Base-by-base conservation (phyloP, 2,329 filamentous ascomycete genomes). In the Xenoacremonium recifei region DNA sequence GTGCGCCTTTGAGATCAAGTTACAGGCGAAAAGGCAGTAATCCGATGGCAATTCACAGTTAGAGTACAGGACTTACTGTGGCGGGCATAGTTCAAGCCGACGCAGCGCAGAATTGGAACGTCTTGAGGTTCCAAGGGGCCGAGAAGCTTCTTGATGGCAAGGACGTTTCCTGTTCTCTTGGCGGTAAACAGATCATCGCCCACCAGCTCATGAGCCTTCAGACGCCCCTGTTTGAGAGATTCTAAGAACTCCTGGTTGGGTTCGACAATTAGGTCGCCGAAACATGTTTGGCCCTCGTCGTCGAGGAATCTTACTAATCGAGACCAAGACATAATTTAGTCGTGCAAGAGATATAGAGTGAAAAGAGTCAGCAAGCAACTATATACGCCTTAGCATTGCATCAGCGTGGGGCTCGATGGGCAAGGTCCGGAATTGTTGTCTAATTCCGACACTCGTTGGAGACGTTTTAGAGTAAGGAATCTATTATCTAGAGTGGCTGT, bases 31-130 rank as follows among this genome's bases (percentile, higher is more conserved):
- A 13, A 27, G 23, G 13, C 13, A 27, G 9, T 27, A 27, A 27
- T 9, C 13, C 23, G 23, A 7, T 13, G 7, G 9, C 23, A 27
- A 27, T 7, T 7, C 13, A 13, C 13, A 27, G 13, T 9, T 27
- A 27, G 23, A 13, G 23, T 27, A 16, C 15, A 32, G 15, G 12
- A 17, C 21, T n/a, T 37, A 46, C 44, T 46, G 19, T 46, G 44
- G n/a, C 43, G 43, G 20, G 44, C 40, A 25, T 46, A 46, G 16
- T 46, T 46, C 27, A 46, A 35, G 4, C 40, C 44, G 21, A 46
- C 44, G 17, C 44, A 46, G 7, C 44, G 44, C 13, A 46, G 2
- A 20, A 46, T 40, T 4, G 44, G 44, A 3, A 43, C 40, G 4
- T 43, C 27, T 6, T 21, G 18, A 9, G 44, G 44, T 5, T 13